Conservation (phyloP, 192 early-diverging fungal species). For the Coemansia sp. region DNA sequence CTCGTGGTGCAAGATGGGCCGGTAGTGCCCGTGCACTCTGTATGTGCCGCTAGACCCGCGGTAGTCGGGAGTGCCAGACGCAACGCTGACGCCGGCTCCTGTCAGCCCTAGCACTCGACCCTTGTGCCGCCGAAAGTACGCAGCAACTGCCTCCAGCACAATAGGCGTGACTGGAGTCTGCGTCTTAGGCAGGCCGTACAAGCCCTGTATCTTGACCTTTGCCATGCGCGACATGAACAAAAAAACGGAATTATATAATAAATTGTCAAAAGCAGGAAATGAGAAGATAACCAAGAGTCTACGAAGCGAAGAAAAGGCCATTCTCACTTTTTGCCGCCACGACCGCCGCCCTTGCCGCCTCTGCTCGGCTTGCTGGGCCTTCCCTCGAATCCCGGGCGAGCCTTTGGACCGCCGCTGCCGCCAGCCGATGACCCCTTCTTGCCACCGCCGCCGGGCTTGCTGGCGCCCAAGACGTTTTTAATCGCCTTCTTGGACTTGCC, state of each 20-base stretch:
- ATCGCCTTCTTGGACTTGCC: constrained; percentile 70
- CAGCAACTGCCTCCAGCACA: constrained; percentile 14
- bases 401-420: constrained; percentile 14
- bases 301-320: not conserved
- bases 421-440: constrained; percentile 3
- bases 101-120: constrained; percentile 45
- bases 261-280: constrained; percentile 5
- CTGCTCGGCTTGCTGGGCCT: constrained; percentile 10
- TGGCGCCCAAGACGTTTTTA: constrained; percentile 34
- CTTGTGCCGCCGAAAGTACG: constrained; percentile 30
- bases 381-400: constrained; percentile 55
- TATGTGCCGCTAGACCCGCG: constrained; percentile 77
- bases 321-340: not conserved
- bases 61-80: constrained; percentile 83
- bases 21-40: constrained; percentile 71
- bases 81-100: constrained; percentile 62
- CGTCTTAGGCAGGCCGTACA: constrained; percentile 36
- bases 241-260: not conserved
- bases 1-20: constrained; percentile 84
- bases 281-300: not conserved
- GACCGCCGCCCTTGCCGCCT: constrained; percentile 23
- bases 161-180: constrained; percentile 29
- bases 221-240: constrained; percentile 22
- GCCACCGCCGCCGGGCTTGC: constrained; percentile 13
- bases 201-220: constrained; percentile 41